Percentiles rank a stretch among this genome's conserved stretches.
These are phyloP conservation scores for Auriculariales sp. DNA, from an alignment of 768 basidiomycete genomes.

Conservation along the genomic window DNA sequence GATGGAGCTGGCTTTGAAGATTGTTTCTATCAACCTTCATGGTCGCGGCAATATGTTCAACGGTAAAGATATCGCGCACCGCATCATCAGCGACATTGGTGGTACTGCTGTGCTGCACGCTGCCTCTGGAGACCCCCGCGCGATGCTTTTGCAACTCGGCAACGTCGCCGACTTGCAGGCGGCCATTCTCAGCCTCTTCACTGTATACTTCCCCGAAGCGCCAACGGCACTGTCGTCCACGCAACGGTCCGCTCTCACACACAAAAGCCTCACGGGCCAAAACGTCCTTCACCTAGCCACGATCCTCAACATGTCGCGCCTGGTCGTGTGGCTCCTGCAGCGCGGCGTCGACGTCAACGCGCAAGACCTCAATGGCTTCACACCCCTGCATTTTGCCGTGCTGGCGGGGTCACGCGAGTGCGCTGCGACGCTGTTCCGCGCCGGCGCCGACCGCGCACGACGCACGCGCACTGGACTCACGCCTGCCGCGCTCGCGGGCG, in stretches of 20 bases:
- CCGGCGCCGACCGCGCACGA: slow-evolving; percentile 67
- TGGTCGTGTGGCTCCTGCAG: slow-evolving; percentile 56
- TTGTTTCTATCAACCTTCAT: slow-evolving; percentile 91
- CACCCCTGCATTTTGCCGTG: slow-evolving; percentile 77
- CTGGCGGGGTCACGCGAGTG: slow-evolving; percentile 50
- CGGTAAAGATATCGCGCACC: slow-evolving; percentile 83
- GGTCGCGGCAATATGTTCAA: slow-evolving; percentile 91
- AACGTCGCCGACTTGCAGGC: slow-evolving; percentile 56
- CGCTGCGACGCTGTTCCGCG: slow-evolving; percentile 50
- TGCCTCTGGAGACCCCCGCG: slow-evolving; percentile 34
- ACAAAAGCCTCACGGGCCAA: slow-evolving; percentile 53
- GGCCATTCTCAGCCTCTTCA: slow-evolving; percentile 67
- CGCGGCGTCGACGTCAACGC: slow-evolving; percentile 67
- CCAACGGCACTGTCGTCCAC: slow-evolving; percentile 25
- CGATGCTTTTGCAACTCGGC: slow-evolving; percentile 40
- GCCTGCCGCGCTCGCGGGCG: slow-evolving; percentile 30
- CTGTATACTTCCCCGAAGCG: slow-evolving; percentile 47
- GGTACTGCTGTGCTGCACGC: slow-evolving; percentile 44
- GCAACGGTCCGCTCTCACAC: slow-evolving; percentile 60
- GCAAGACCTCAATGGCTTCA: slow-evolving; percentile 82
- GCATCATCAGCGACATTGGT: slow-evolving; percentile 46
- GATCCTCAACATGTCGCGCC: slow-evolving; percentile 57
- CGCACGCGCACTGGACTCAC: slow-evolving; percentile 61
- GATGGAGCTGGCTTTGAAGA: slow-evolving; percentile 91
- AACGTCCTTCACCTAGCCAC: slow-evolving; percentile 80